A percentile compares a stretch with the other conserved stretches of the same genome.
These are phyloP conservation scores for Pisolithus sp. DNA, from an alignment of 768 basidiomycete genomes.

Conservation along the genomic window DNA sequence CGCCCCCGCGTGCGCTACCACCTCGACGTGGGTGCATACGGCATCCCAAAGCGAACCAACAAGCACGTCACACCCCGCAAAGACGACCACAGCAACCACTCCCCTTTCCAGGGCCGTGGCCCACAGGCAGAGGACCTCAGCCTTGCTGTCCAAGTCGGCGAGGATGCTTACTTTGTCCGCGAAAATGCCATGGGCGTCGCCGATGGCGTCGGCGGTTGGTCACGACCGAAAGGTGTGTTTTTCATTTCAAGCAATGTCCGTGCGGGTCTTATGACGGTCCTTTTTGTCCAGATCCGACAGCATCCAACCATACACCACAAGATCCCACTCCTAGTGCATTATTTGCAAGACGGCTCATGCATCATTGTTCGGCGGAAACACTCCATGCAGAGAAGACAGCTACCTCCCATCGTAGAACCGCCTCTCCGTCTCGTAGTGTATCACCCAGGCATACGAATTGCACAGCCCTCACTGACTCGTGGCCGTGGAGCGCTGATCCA, in stretches of 20 bases:
- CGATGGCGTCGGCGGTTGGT: conserved; percentile 95
- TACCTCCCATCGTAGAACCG: conserved; percentile 13
- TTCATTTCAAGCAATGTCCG: not conserved
- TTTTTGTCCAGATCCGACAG: conserved; percentile 10
- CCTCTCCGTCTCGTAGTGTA: conserved; percentile 35
- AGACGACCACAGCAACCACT: conserved; percentile 14
- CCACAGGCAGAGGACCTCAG: conserved; percentile 28
- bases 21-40: conserved; percentile 78
- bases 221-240: conserved; percentile 37
- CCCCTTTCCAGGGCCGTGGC: conserved; percentile 22
- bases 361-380: conserved; percentile 65
- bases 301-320: conserved; percentile 29
- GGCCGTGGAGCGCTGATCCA: conserved; percentile 26
- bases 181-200: conserved; percentile 90
- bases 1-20: conserved; percentile 35
- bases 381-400: conserved; percentile 8
- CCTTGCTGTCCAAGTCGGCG: conserved; percentile 77
- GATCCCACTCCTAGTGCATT: conserved; percentile 44
- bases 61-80: conserved; percentile 25
- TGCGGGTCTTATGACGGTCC: too few relatives aligned
- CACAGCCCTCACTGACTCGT: conserved; percentile 20
- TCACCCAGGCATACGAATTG: conserved; percentile 37
- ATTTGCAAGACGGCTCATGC: conserved; percentile 79
- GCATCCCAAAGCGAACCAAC: conserved; percentile 60
- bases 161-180: conserved; percentile 83